Conservation (phyloP, 306 rosid genomes). For the Corylus americana region DNA sequence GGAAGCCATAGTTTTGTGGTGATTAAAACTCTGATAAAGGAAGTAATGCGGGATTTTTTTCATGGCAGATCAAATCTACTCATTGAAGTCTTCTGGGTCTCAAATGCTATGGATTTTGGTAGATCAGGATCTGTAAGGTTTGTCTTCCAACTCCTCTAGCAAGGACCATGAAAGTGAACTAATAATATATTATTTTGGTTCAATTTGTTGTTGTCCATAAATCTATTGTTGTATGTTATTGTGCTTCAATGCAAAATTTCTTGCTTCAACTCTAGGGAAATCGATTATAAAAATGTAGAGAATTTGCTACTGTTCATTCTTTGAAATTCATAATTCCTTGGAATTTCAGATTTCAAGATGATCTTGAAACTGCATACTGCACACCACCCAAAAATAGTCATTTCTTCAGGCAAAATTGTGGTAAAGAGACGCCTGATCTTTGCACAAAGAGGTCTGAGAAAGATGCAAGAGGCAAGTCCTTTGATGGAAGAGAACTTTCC, state of each 20-base stretch:
- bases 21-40: constrained; percentile 5
- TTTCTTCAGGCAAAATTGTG: constrained; percentile 10
- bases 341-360: constrained; percentile 47
- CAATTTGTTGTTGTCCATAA: neutral
- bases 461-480: constrained; percentile 22
- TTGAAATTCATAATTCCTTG: constrained; percentile 16
- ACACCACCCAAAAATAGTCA: constrained; percentile 22
- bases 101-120: constrained; percentile 34
- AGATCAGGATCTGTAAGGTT: constrained; percentile 55
- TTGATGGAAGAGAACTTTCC: constrained; percentile 40
- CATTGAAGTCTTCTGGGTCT: constrained; percentile 7
- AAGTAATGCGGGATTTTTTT: constrained; percentile 4
- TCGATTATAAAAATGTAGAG: neutral
- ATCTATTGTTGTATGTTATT: neutral
- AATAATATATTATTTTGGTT: neutral
- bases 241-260: neutral
- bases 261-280: neutral
- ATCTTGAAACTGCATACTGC: constrained; percentile 37
- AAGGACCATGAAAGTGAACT: neutral
- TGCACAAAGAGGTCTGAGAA: constrained; percentile 1
- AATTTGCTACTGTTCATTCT: constrained; percentile 9
- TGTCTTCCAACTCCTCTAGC: constrained; percentile 14
- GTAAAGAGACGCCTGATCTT: constrained; percentile 4
- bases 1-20: constrained; percentile 9
- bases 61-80: constrained; percentile 22